A percentile compares a stretch with the other conserved stretches of the same genome.
Evolutionary conservation across 2,329 filamentous ascomycete genomes (phyloP).

Genomic region (Scleromitrula shiraiana): DNA sequence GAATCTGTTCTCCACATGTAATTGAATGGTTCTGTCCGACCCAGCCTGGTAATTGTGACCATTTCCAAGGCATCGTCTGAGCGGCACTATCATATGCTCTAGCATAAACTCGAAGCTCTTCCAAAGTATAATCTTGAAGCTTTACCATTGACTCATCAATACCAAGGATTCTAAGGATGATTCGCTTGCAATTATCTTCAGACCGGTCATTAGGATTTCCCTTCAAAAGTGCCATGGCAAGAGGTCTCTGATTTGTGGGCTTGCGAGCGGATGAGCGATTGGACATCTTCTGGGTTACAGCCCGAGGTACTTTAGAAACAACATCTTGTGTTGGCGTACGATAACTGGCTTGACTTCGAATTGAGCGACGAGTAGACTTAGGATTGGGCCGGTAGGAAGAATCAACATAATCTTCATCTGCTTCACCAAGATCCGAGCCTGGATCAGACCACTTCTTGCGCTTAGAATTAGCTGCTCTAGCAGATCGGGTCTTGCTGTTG

Average conservation of each 20-base stretch:
- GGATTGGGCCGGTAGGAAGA: background rate
- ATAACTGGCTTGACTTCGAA: background rate
- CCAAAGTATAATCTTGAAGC: background rate
- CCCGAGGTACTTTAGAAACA: background rate
- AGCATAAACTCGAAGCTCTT: slow-evolving; percentile 15
- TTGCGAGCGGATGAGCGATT: background rate
- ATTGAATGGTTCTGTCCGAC: background rate
- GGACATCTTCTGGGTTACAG: background rate
- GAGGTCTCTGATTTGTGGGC: background rate
- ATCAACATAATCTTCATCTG: slow-evolving; percentile 4
- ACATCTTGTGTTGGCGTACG: background rate
- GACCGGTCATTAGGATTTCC: background rate
- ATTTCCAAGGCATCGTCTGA: background rate
- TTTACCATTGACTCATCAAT: background rate
- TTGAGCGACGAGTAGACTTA: background rate
- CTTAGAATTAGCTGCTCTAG: background rate
- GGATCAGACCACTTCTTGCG: background rate
- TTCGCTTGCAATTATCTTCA: slow-evolving; percentile 3
- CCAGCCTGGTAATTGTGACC: background rate
- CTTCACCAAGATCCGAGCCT: background rate
- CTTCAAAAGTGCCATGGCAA: background rate
- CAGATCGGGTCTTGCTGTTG: background rate
- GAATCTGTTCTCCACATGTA: background rate
- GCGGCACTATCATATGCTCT: slow-evolving; percentile 12
- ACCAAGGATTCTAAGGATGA: slow-evolving; percentile 9